A percentile compares a stretch with the other conserved stretches of the same genome.
These are phyloP conservation scores for Lasiosphaeris hirsuta DNA, from an alignment of 495 filamentous ascomycete genomes.

Conservation along the genomic window DNA sequence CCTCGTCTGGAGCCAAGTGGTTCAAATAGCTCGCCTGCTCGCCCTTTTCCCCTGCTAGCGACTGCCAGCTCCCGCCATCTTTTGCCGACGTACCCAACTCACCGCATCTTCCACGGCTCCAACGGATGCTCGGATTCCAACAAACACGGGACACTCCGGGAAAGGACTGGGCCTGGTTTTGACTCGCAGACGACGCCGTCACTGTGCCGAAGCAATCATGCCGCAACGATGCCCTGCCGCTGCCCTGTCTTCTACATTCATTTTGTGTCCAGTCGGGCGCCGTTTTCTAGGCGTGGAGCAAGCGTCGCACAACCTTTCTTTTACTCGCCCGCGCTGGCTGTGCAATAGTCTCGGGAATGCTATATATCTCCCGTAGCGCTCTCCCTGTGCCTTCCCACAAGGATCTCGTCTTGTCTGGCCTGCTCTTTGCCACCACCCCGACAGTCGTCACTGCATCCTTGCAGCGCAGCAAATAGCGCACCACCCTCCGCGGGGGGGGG, in stretches of 20 bases:
- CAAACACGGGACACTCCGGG: neutral
- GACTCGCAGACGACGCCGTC: neutral
- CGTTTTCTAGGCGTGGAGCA: neutral
- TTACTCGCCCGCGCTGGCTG: neutral
- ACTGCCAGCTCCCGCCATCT: neutral
- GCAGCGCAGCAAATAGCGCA: conserved; percentile 26
- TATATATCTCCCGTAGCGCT: conserved; percentile 14
- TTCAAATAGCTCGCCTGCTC: conserved; percentile 12
- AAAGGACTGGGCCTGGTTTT: neutral
- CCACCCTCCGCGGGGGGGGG: conserved; percentile 3
- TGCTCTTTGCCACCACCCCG: conserved; percentile 18
- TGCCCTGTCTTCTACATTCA: neutral
- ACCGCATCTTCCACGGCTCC: conserved; percentile 8
- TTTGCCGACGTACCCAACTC: neutral
- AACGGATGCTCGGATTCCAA: neutral
- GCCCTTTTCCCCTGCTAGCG: conserved; percentile 10
- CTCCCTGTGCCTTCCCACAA: conserved; percentile 4
- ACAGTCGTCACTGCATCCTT: conserved; percentile 18
- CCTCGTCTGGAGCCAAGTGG: conserved; percentile 14
- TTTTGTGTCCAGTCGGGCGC: neutral
- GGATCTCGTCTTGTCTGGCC: conserved; percentile 12
- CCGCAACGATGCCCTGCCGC: neutral
- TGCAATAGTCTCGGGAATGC: conserved; percentile 7
- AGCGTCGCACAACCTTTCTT: neutral
- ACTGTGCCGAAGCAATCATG: neutral